These are phyloP conservation scores for Ustilago lituana DNA, from an alignment of 1,284 basidiomycete species.

Conservation along the genomic window DNA sequence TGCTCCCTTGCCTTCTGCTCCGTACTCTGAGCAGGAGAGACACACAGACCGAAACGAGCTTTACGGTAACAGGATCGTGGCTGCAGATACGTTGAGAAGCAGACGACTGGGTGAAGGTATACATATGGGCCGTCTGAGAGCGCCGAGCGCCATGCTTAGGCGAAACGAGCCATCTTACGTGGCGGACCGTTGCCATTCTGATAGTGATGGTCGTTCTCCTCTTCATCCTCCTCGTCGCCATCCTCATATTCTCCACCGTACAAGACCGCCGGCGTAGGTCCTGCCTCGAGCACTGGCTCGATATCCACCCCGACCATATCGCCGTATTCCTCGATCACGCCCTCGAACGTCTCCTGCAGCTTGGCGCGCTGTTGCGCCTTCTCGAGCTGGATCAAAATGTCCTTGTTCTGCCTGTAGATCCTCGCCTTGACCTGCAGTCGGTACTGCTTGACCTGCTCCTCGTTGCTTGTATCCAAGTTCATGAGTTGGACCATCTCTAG, in stretches of 20 bases:
- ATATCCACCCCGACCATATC: constrained; percentile 74
- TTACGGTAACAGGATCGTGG: too few relatives aligned
- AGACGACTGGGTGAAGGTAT: too few relatives aligned
- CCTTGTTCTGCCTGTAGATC: constrained; percentile 92
- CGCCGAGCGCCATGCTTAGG: constrained; percentile 1
- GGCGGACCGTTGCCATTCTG: constrained; percentile 28
- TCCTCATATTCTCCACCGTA: constrained; percentile 24
- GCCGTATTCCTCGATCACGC: constrained; percentile 84
- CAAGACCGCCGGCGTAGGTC: constrained; percentile 2
- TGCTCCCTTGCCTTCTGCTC: too few relatives aligned
- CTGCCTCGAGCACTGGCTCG: constrained; percentile 47
- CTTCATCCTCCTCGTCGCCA: constrained; percentile 18
- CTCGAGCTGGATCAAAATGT: constrained; percentile 84
- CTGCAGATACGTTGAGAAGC: too few relatives aligned
- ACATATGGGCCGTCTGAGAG: neutral
- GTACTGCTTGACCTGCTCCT: constrained; percentile 74
- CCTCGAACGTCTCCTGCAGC: constrained; percentile 91
- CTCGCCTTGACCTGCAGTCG: constrained; percentile 80
- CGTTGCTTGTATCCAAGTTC: constrained; percentile 76
- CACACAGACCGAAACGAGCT: too few relatives aligned
- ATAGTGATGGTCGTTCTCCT: constrained; percentile 28
- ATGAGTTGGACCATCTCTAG: constrained; percentile 89
- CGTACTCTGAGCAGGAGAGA: too few relatives aligned
- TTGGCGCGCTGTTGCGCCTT: constrained; percentile 85
- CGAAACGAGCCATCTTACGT: constrained; percentile 43